Evolutionary conservation across 192 early-diverging fungal species (phyloP), one percentile per base, ranked within the genome.

Genomic region (Allomyces javanicus): DNA sequence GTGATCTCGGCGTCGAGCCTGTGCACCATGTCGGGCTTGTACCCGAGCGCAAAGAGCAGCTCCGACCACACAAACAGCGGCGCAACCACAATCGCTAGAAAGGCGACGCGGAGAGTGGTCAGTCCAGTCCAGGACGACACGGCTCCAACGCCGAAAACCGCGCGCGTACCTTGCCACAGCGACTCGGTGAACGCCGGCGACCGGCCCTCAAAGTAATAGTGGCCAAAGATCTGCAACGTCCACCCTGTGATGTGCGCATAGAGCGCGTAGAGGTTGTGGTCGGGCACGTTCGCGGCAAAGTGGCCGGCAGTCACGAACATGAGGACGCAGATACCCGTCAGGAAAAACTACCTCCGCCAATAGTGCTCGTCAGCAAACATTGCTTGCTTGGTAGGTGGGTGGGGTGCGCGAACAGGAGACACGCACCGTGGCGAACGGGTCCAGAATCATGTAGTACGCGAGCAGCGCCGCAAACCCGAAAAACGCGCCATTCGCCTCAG

Each of bases 391-490:
- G 10, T 19, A 10, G 2, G 17, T n/a, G 17, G 21, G 17, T 5
- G 17, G 50, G 14, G 50, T 3, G 12, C 3, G 14, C 45, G 7
- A 10, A 10, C 2, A 50, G 45, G 12, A 50, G 45, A 1, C 10
- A 19, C 45, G 7, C 12, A 50, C 21, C 17, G 50, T 58, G 50
- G 50, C 50, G 5, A 58, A 58, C 17, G 50, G 50, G 17, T 58
- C 50, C 50, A 58, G 50, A n/a, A 58, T 58, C 50, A 58, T 58
- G 50, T 58, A 58, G 50, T 58, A 58, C 50, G 50, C 50, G 17
- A 58, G 50, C 17, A 21, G 21, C 50, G 50, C 50, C 17, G 50
- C 50, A 6, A 14, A 14, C 12, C 12, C 50, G 21, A 58, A 58
- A n/a, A 58, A 58, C 50, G 50, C 50, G 50, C 17, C 50, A 21